These are phyloP conservation scores for Funneliformis mosseae DNA, from an alignment of 192 early-diverging fungal species.

Conservation along the genomic window DNA sequence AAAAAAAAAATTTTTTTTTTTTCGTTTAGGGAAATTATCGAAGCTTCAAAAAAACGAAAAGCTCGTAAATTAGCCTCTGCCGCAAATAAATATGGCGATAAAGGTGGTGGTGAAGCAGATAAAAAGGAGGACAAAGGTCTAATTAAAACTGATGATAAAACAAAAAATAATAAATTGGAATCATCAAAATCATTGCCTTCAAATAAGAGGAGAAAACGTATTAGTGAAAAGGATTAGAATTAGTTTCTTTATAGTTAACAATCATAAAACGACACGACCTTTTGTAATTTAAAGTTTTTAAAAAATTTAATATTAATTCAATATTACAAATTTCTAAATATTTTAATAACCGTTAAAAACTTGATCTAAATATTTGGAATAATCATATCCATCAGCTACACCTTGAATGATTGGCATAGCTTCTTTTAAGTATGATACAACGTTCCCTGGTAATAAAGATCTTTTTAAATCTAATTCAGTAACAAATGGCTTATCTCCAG, in stretches of 20 bases:
- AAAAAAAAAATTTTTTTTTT: background rate
- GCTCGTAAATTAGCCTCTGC: background rate
- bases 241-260: background rate
- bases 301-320: too few relatives aligned
- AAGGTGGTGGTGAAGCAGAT: background rate
- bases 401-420: constrained; percentile 66
- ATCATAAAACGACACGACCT: too few relatives aligned
- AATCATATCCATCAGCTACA: constrained; percentile 75
- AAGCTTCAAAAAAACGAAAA: constrained; percentile 45
- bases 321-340: background rate
- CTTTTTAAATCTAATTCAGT: constrained; percentile 83
- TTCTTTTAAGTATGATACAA: constrained; percentile 74
- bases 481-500: constrained; percentile 83
- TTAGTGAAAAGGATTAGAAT: background rate
- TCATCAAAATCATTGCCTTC: background rate
- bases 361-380: constrained; percentile 65
- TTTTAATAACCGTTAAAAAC: constrained; percentile 55
- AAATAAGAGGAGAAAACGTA: background rate
- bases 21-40: constrained; percentile 41
- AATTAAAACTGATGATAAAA: background rate
- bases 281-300: too few relatives aligned
- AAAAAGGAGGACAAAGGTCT: background rate
- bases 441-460: constrained; percentile 72
- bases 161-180: background rate
- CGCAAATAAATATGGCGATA: background rate